Evolutionary conservation across 2,329 filamentous ascomycete species (phyloP), one percentile per base, ranked within the genome.

Genomic region (Xylaria arbuscula): DNA sequence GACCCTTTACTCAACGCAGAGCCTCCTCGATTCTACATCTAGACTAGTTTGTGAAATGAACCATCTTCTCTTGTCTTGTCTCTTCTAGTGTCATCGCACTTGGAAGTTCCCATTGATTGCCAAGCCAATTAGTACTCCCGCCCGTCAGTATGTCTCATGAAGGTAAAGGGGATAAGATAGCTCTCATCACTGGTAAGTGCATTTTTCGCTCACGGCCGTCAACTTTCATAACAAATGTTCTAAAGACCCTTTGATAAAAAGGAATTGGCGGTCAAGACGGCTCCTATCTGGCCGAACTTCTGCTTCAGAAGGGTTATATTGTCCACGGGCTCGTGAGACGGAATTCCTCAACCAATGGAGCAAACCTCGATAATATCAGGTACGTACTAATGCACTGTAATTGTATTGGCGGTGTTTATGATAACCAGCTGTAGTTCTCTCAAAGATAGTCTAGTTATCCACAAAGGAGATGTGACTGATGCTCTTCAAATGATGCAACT

Each of bases 401-500:
- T 15, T 10, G 9, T 7, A 15, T 45, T 7, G 40, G 40, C 17
- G 40, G 4, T 7, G 40, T 15, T 15, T 45, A 45, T 7, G 17
- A 45, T 45, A 45, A 45, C 40, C 17, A 13, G 40, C 17, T 45
- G 40, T 15, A 45, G 40, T 45, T 45, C 40, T 7, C 40, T 45
- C 40, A 45, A 15, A 45, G 40, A 45, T 45, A 45, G 40, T 15
- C 40, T 45, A 7, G 40, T 45, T 15, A 45, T 45, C 40, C 40
- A 45, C 40, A 45, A 45, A 45, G 40, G 40, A 45, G 40, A 45
- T 15, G 40, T 45, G 40, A 45, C 40, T n/a, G 40, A 45, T 45
- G 40, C 40, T 15, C 40, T 45, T 15, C 40, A 45, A 45, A 45
- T 45, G 40, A 45, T 45, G 40, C 40, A 45, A 15, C 40, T 45